Base-by-base conservation (phyloP, 306 rosid species). In the Carpinus fangiana region DNA sequence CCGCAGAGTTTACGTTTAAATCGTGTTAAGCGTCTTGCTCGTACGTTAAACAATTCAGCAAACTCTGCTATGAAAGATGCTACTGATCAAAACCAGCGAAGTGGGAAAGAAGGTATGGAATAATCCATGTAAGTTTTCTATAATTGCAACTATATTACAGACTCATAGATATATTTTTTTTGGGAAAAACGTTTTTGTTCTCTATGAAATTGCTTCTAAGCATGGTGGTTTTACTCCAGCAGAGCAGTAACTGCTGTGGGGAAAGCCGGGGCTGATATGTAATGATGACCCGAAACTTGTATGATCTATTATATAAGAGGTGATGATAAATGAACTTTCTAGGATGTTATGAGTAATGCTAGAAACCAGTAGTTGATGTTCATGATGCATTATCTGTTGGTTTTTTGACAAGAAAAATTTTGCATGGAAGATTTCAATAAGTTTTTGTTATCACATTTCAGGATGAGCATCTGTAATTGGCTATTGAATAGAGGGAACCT, bases 1-100 rank as follows among this genome's bases (percentile, higher is more conserved):
- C 68, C 78, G 1, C 83, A 76, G 76, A 84, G 88, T 1, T 28
- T 90, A 68, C 88, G 96, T 52, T 86, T 93, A 78, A 91, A 79
- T 80, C 66, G 86, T 23, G 85, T 91, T 38, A 93, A 90, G 77
- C 86, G 83, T 47, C 89, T 93, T 47, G 97, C 96, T 0, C 77
- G 96, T 55, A 70, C 84, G 46, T 61, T 78, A 38, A 66, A 66
- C 72, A 66, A 66, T 41, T 18, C 51, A 17, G 72, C 4, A n/a
- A 80, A 81, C 54, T 60, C 78, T 53, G 16, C 48, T 52, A n/a
- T 75, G 4, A 77, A 68, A 46, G 82, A 84, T 73, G 77, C 26
- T 80, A 71, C 10, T 52, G 51, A 26, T 56, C 74, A 79, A 53
- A 78, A 61, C 26, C 78, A 41, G 21, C 78, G 76, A 82, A 71